Conservation (phyloP, 495 filamentous ascomycete genomes). For the Cenococcum geophilum region DNA sequence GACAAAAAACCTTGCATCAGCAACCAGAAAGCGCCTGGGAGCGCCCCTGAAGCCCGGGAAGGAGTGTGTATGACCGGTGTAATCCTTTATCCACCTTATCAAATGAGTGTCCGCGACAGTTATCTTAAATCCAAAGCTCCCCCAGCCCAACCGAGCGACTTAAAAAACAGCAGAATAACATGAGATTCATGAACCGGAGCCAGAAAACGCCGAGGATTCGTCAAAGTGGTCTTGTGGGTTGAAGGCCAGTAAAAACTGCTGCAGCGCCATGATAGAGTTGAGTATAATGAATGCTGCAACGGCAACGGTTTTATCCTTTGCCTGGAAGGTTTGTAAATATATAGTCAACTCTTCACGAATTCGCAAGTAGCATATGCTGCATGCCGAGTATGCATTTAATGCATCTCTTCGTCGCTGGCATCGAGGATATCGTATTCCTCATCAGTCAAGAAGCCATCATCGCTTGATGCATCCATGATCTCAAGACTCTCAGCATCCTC, state of each 20-base stretch:
- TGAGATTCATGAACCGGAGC: neutral
- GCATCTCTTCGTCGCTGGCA: slow-evolving; percentile 79
- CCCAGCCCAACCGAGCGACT: neutral
- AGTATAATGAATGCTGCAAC: neutral
- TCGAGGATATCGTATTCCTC: slow-evolving; percentile 97
- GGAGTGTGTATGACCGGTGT: neutral
- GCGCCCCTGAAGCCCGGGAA: neutral
- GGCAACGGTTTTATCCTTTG: neutral
- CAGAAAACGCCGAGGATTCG: neutral
- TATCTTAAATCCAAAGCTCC: slow-evolving; percentile 2
- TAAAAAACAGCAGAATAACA: neutral
- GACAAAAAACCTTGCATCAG: neutral
- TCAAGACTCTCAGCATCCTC: slow-evolving; percentile 38
- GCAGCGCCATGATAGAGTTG: neutral
- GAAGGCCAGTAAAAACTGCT: neutral
- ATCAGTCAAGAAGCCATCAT: slow-evolving; percentile 78
- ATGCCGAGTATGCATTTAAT: neutral
- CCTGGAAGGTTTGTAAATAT: neutral
- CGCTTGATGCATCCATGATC: slow-evolving; percentile 45
- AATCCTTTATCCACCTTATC: neutral
- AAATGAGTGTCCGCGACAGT: slow-evolving; percentile 3
- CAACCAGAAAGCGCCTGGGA: neutral
- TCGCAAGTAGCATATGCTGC: neutral
- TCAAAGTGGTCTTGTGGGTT: neutral
- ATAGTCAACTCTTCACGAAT: neutral